These are phyloP conservation scores for Aspergillus intermedius DNA, from an alignment of 2,329 filamentous ascomycete species.

Conservation along the genomic window DNA sequence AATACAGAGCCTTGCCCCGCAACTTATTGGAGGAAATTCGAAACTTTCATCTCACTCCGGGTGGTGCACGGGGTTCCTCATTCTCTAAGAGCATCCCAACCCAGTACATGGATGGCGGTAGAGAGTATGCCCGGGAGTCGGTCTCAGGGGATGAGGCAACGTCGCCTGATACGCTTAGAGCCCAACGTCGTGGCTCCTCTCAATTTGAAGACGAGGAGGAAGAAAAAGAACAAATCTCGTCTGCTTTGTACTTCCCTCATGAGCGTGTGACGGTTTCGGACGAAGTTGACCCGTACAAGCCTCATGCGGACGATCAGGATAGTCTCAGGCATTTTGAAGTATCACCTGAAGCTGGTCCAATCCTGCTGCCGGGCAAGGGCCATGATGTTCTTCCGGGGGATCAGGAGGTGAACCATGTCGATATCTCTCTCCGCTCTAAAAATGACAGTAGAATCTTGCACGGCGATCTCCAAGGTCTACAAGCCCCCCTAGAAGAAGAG, in stretches of 20 bases:
- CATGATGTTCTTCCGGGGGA: conserved; percentile 13
- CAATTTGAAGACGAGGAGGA: conserved; percentile 51
- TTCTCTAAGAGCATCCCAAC: conserved; percentile 38
- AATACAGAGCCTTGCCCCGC: conserved; percentile 38
- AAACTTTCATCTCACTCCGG: conserved; percentile 48
- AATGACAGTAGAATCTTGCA: conserved; percentile 56
- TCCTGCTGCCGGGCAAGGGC: conserved; percentile 23
- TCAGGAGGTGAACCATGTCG: conserved; percentile 46
- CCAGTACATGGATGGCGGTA: conserved; percentile 27
- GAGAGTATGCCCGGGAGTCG: conserved; percentile 21
- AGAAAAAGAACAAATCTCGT: conserved; percentile 58
- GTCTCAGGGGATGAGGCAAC: conserved; percentile 13
- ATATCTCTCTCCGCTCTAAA: conserved; percentile 56
- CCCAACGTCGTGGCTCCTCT: conserved; percentile 14
- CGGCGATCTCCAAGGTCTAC: conserved; percentile 47
- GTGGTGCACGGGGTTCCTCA: conserved; percentile 39
- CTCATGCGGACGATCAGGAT: conserved; percentile 14
- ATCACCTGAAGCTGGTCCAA: conserved; percentile 20
- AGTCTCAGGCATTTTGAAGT: conserved; percentile 20
- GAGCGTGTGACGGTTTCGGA: conserved; percentile 40
- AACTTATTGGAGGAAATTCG: conserved; percentile 52
- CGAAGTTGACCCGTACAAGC: conserved; percentile 19
- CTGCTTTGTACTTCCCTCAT: conserved; percentile 59
- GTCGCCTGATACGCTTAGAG: conserved; percentile 18
- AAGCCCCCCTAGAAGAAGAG: conserved; percentile 30